Conservation (phyloP, 805 yeast genomes). For the Scheffersomyces amazonensis region DNA sequence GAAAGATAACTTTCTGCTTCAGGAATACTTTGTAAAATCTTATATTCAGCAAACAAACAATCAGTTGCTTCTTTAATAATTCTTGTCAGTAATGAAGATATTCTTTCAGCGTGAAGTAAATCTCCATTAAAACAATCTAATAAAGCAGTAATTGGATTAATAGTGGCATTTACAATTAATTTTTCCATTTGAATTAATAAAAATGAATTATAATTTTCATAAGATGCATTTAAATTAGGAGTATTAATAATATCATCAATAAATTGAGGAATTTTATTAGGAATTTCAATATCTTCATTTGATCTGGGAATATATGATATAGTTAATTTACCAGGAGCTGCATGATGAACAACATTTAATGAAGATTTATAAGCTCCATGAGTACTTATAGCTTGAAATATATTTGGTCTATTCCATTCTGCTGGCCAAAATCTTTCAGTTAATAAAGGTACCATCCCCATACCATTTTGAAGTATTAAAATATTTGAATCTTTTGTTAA, state of each 20-base stretch:
- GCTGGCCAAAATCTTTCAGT: conserved; percentile 54
- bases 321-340: conserved; percentile 66
- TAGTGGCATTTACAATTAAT: conserved; percentile 74
- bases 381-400: conserved; percentile 73
- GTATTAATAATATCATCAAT: conserved; percentile 21
- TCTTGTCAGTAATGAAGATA: conserved; percentile 29
- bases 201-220: conserved; percentile 39
- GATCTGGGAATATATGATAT: conserved; percentile 55
- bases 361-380: conserved; percentile 71
- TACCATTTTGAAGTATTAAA: conserved; percentile 78
- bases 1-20: conserved; percentile 28
- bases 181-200: conserved; percentile 66
- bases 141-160: conserved; percentile 80
- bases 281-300: not conserved
- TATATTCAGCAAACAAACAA: conserved; percentile 35
- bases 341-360: conserved; percentile 46
- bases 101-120: conserved; percentile 41
- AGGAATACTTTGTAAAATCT: conserved; percentile 21
- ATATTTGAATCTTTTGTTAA: conserved; percentile 53
- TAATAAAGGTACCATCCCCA: conserved; percentile 65
- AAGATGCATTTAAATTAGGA: conserved; percentile 21
- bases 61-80: conserved; percentile 46
- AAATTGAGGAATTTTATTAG: conserved; percentile 15
- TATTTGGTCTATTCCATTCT: conserved; percentile 43
- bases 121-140: conserved; percentile 79